Evolutionary conservation across 2,329 filamentous ascomycete species (phyloP).

Genomic region (Paracoccidioides brasiliensis): DNA sequence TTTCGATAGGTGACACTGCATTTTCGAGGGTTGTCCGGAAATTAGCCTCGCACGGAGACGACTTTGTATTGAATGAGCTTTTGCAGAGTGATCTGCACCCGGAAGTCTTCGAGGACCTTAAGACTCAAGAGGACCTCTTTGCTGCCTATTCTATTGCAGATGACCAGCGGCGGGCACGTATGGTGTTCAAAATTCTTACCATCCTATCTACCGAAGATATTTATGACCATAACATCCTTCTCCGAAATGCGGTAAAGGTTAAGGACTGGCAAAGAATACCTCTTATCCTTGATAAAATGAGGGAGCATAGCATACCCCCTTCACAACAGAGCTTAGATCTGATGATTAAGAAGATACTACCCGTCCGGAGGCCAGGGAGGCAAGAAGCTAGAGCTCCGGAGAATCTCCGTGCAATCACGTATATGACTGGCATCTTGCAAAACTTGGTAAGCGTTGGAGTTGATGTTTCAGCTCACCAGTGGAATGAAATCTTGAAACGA

Average conservation of each 20-base stretch:
- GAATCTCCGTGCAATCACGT: slow-evolving; percentile 25
- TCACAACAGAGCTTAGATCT: slow-evolving; percentile 32
- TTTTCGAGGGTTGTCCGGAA: slow-evolving; percentile 55
- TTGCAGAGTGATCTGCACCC: slow-evolving; percentile 51
- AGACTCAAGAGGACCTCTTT: slow-evolving; percentile 43
- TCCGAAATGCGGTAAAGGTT: slow-evolving; percentile 26
- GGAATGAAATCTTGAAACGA: slow-evolving; percentile 47
- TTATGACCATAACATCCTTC: slow-evolving; percentile 26
- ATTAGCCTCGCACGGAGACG: slow-evolving; percentile 47
- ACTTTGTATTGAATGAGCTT: slow-evolving; percentile 38
- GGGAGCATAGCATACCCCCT: slow-evolving; percentile 29
- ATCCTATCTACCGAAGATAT: slow-evolving; percentile 21
- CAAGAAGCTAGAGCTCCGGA: slow-evolving; percentile 10
- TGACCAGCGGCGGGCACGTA: slow-evolving; percentile 41
- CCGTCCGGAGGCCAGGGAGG: slow-evolving; percentile 17
- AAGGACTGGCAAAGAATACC: slow-evolving; percentile 20
- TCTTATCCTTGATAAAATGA: slow-evolving; percentile 38
- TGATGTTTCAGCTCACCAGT: slow-evolving; percentile 32
- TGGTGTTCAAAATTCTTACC: slow-evolving; percentile 43
- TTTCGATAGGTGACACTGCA: slow-evolving; percentile 47
- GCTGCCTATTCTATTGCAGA: slow-evolving; percentile 37
- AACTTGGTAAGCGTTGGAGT: slow-evolving; percentile 34
- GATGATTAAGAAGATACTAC: slow-evolving; percentile 27
- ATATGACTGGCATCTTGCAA: slow-evolving; percentile 38
- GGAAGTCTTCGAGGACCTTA: slow-evolving; percentile 45